These are phyloP conservation scores for Calamus simplicifolius DNA, from an alignment of 176 grass and related monocot genomes.

Conservation along the genomic window DNA sequence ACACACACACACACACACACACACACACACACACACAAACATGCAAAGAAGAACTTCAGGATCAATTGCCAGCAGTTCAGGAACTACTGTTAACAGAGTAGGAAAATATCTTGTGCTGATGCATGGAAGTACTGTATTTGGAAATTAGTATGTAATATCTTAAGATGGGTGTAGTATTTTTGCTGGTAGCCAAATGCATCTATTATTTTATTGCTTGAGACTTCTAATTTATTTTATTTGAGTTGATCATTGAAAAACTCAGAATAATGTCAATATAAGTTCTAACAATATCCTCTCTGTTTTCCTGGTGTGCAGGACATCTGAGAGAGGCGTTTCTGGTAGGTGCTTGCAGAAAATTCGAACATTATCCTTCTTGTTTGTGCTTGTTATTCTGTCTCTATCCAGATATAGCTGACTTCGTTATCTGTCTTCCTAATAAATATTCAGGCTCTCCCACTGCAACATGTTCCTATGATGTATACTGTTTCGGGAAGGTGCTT, in stretches of 20 bases:
- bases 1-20: too few relatives aligned
- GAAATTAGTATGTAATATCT: too few relatives aligned
- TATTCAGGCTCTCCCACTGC: conserved; percentile 51
- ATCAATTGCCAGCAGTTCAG: too few relatives aligned
- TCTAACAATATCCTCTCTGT: not conserved
- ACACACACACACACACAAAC: too few relatives aligned
- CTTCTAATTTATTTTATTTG: not conserved
- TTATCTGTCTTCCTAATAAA: not conserved
- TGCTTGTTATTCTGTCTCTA: too few relatives aligned
- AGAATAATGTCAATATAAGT: not conserved
- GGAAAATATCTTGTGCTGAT: too few relatives aligned
- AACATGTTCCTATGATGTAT: conserved; percentile 56
- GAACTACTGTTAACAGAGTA: too few relatives aligned
- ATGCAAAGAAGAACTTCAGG: too few relatives aligned
- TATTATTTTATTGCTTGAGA: not conserved
- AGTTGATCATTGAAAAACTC: not conserved
- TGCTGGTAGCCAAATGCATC: not conserved
- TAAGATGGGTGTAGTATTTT: too few relatives aligned
- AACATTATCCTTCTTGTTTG: too few relatives aligned
- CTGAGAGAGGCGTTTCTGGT: not conserved
- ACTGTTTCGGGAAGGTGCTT: conserved; percentile 89
- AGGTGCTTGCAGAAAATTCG: not conserved
- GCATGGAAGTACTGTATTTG: too few relatives aligned
- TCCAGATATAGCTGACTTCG: not conserved
- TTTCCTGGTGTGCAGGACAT: not conserved